Evolutionary conservation across 441 rosid genomes (phyloP), one percentile per base, ranked within the genome.

Genomic region (Adansonia rubrostipa): DNA sequence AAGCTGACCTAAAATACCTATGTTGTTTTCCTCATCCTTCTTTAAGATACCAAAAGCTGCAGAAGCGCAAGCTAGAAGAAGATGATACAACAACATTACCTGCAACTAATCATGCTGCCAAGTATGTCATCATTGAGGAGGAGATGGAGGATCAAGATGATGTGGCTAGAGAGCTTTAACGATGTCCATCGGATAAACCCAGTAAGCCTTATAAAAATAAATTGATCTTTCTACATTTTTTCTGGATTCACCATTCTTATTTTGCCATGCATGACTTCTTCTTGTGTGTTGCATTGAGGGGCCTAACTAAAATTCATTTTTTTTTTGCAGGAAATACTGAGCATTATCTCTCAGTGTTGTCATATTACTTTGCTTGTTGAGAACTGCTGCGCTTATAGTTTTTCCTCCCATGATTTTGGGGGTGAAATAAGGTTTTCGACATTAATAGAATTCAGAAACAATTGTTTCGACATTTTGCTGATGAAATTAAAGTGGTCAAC

Each of bases 101-200:
- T 8, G 17, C 80, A 19, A 74, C 84, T 53, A 85, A 74, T 72
- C 80, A 62, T 78, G 78, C 85, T 45, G 88, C 89, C 3, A 93
- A 89, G 81, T 94, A 94, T 81, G 95, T 89, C 79, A 94, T 94
- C 80, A 91, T 94, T 11, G 97, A 94, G 85, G 94, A 93, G 83
- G 77, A 84, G 87, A 92, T 92, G 74, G 92, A 92, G 74, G 97
- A 90, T 83, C 83, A 78, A 78, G 95, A 90, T 40, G 84, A 83
- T 72, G 77, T 33, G 20, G 75, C 76, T 65, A 86, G 82, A 88
- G 42, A 8, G 70, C 82, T 63, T 64, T 44, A 56, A 56, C 33
- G 11, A 53, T 61, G 47, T 66, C 22, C 44, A 74, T 57, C n/a
- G 0, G 42, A 22, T 63, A 10, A 50, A 75, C 60, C 62, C 50